Evolutionary conservation across 352 stramenopile genomes (phyloP), one percentile per base, ranked within the genome.

Genomic region (Globisporangium yorkense): DNA sequence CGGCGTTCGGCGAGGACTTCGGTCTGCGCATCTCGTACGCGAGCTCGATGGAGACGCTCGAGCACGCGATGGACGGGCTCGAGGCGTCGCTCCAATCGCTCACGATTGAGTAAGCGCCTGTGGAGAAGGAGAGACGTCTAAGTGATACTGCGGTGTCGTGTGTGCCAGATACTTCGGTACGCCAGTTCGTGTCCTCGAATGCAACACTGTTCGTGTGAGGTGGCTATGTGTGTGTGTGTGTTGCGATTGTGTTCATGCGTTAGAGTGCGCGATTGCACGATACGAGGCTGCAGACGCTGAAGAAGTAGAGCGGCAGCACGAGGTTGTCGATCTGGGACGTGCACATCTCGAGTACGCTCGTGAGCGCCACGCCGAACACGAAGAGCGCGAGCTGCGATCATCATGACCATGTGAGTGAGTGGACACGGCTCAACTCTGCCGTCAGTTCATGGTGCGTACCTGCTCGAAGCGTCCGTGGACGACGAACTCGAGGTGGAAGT

Each of bases 21-120:
- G 93, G 89, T 12, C 63, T 98, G 15, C 91, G 96, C 13, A 89
- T 99, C 61, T 98, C 92, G 65, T 99, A 98, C 72, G 95, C 96
- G 15, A 96, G 94, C 35, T 94, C 88, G 20, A 87, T 97, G 74
- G 89, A 98, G 52, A 84, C 71, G 20, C 68, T 92, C 47, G 64
- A 80, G 45, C 70, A 87, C 51, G 70, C 76, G 21, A 78, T 90
- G 72, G 70, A 88, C 59, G 78, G 75, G 0, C 41, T 92, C 3
- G 74, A 90, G 49, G 62, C 66, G 16, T 73, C 74, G 27, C 65
- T 90, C 16, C 63, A 66, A 43, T 89, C 74, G 31, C 62, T 93
- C 31, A 68, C 61, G 10, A 60, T 84, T n/a, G 57, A 79, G 57
- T 80, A 68, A 46, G 37, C 5, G 8, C n/a, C 3, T n/a, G 15